Conservation (phyloP, 768 basidiomycete species). For the Epithele typhae region DNA sequence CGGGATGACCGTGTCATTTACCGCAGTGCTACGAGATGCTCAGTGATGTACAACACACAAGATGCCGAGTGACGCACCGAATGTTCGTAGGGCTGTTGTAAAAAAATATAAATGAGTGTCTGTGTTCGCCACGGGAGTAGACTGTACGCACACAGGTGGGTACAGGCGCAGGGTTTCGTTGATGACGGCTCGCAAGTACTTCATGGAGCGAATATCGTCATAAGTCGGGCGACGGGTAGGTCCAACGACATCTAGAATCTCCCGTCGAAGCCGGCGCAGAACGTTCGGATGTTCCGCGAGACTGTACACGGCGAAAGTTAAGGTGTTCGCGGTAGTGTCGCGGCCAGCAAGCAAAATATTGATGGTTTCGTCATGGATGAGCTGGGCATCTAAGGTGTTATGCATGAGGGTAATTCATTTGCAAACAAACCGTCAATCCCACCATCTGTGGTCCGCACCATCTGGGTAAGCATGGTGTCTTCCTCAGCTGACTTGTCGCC, state of each 20-base stretch:
- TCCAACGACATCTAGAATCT: constrained; percentile 45
- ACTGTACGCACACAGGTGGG: constrained; percentile 14
- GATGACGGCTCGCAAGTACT: constrained; percentile 31
- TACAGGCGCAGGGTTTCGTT: constrained; percentile 22
- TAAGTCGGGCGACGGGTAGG: constrained; percentile 41
- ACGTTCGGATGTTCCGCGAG: constrained; percentile 50
- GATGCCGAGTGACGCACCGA: too few species aligned
- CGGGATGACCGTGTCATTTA: constrained; percentile 23
- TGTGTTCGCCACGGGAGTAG: too few species aligned
- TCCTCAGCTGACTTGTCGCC: constrained; percentile 19
- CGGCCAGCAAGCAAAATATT: constrained; percentile 28
- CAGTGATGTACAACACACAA: too few species aligned
- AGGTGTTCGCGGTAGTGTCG: constrained; percentile 37
- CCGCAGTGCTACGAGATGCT: constrained; percentile 9
- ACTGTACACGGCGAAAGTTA: constrained; percentile 53
- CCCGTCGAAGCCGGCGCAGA: constrained; percentile 41
- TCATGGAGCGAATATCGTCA: constrained; percentile 54
- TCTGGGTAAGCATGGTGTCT: constrained; percentile 35
- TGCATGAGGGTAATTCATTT: not conserved
- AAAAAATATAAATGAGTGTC: too few species aligned
- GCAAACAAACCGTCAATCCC: not conserved
- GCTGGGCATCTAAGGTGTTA: constrained; percentile 18
- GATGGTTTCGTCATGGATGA: constrained; percentile 25
- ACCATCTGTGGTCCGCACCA: constrained; percentile 38
- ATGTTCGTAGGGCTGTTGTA: too few species aligned